Base-by-base conservation (phyloP, 208 protist genomes). In the Trypanosoma congolense region DNA sequence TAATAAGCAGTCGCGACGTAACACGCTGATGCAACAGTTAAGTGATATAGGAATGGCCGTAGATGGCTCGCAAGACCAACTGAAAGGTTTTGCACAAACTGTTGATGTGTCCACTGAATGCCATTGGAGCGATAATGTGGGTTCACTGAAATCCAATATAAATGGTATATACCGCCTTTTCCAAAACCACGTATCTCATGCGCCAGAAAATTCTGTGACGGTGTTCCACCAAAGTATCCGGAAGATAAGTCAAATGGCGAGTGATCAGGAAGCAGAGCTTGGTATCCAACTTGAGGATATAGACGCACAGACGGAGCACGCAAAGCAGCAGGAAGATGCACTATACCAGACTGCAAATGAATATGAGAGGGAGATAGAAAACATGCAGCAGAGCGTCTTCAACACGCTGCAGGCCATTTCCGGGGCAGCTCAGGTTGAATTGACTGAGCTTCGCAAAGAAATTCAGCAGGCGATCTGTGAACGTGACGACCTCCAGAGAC, bases 11-110 rank as follows among this genome's bases (percentile, higher is more conserved):
- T 38, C 18, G n/a, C 64, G 65, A 3, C 75, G 72, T 1, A 45
- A 71, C 1, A 46, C 58, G n/a, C 56, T 85, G 44, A 45, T 66
- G 14, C 43, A 66, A 21, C 60, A 59, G 25, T 40, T 66, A 63
- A 41, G 44, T 36, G n/a, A 59, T 73, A 36, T 81, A 61, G 56
- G 60, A 65, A 31, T 70, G 61, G 45, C 48, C 65, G 30, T 66
- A 75, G 47, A 55, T 42, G 22, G 21, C 75, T 18, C 46, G 12
- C 3, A 44, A 21, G 54, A 22, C 4, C 25, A 3, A 22, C 14
- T n/a, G 19, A 26, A 30, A 46, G 3, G n/a, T n/a, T n/a, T n/a
- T n/a, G n/a, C n/a, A n/a, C n/a, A n/a, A n/a, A n/a, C n/a, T n/a
- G n/a, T n/a, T n/a, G n/a, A n/a, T n/a, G n/a, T n/a, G n/a, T n/a